These are phyloP conservation scores for Corylus heterophylla DNA, from an alignment of 306 rosid species.

Conservation along the genomic window DNA sequence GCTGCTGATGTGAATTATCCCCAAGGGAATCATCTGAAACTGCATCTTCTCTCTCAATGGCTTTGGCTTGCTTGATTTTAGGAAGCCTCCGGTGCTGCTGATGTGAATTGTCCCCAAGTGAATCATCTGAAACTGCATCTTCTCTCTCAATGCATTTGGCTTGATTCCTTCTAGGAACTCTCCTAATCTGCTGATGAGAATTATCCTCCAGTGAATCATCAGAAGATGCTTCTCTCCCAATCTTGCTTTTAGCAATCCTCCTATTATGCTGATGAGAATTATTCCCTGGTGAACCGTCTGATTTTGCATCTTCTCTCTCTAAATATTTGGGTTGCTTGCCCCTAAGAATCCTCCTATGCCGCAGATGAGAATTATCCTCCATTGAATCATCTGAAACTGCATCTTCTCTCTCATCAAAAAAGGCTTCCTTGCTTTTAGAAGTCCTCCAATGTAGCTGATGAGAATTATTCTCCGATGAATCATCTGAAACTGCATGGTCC, in stretches of 20 bases:
- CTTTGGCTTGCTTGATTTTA: slow-evolving; percentile 57
- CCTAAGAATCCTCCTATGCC: slow-evolving; percentile 17
- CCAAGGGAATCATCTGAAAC: slow-evolving; percentile 30
- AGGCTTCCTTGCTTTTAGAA: slow-evolving; percentile 25
- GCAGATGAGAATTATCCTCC: slow-evolving; percentile 29
- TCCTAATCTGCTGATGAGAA: slow-evolving; percentile 31
- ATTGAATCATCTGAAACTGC: slow-evolving; percentile 41
- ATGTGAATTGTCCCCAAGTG: slow-evolving; percentile 33
- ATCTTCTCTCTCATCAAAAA: slow-evolving; percentile 27
- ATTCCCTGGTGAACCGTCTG: slow-evolving; percentile 39
- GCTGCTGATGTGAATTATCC: slow-evolving; percentile 38
- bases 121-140: slow-evolving; percentile 39
- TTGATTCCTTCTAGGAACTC: slow-evolving; percentile 47
- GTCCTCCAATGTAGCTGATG: slow-evolving; percentile 18
- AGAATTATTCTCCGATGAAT: slow-evolving; percentile 38
- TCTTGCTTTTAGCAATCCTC: slow-evolving; percentile 35
- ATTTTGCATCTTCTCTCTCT: slow-evolving; percentile 27
- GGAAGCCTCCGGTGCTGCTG: slow-evolving; percentile 42
- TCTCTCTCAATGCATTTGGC: slow-evolving; percentile 44
- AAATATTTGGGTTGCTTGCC: slow-evolving; percentile 22
- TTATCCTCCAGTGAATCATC: slow-evolving; percentile 30
- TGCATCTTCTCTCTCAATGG: slow-evolving; percentile 45
- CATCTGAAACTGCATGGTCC: slow-evolving; percentile 34
- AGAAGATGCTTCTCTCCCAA: slow-evolving; percentile 23
- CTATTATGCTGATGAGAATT: slow-evolving; percentile 26